phyloP scores from a whole-genome alignment of 768 basidiomycete species.

The Mycena crocata region DNA sequence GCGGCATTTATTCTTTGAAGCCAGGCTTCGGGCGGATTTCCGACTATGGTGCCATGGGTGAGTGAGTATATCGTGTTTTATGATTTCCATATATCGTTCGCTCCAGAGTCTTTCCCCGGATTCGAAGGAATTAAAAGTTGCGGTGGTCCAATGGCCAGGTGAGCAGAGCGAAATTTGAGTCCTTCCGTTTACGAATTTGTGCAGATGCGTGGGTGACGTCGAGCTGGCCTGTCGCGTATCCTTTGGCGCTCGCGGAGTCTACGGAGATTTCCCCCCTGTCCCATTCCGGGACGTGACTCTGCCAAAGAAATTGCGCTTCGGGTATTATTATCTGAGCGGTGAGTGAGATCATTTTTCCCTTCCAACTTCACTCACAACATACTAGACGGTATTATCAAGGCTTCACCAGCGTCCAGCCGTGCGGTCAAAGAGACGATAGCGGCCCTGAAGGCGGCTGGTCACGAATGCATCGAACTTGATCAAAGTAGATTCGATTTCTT shows the following conservation, averaged over 20 bases:
- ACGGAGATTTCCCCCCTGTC: conserved; percentile 7
- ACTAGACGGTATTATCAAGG: conserved; percentile 57
- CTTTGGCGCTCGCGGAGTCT: conserved; percentile 13
- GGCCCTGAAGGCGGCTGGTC: conserved; percentile 56
- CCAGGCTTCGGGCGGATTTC: conserved; percentile 60
- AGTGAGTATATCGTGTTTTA: conserved; percentile 27
- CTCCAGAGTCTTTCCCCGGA: conserved; percentile 21
- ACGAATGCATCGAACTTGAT: conserved; percentile 56
- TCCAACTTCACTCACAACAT: background rate
- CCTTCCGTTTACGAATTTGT: no score
- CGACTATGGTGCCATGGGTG: conserved; percentile 56
- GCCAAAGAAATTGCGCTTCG: conserved; percentile 47
- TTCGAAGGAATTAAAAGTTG: conserved; percentile 25
- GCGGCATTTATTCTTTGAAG: conserved; percentile 71
- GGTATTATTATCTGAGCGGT: conserved; percentile 39
- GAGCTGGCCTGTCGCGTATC: conserved; percentile 21
- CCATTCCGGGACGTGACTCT: conserved; percentile 16
- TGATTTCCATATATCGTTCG: background rate
- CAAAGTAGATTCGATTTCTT: background rate
- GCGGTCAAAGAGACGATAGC: conserved; percentile 62
- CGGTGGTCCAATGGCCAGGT: conserved; percentile 25
- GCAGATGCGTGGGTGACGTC: conserved; percentile 28
- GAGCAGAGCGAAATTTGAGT: background rate
- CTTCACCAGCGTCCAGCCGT: conserved; percentile 71
- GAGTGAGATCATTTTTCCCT: background rate